A percentile compares a stretch with the other conserved stretches of the same genome.
Evolutionary conservation across 192 early-diverging fungal species (phyloP).

Genomic region (Linnemannia zychae): DNA sequence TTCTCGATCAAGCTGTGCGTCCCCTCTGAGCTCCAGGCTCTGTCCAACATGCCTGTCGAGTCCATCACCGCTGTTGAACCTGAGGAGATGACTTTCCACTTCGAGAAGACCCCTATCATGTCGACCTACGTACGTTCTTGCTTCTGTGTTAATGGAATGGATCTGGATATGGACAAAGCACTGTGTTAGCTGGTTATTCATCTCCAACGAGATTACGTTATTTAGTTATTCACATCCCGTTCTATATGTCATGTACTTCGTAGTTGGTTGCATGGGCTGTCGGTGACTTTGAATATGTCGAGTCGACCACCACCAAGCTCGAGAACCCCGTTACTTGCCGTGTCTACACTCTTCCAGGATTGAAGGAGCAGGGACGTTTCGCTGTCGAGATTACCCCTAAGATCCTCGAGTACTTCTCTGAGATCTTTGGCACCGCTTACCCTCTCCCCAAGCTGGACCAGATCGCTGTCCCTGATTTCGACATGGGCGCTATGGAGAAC

Average conservation of each 20-base stretch:
- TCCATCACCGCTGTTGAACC: constrained; percentile 69
- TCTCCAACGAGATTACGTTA: neutral
- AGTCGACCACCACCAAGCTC: constrained; percentile 73
- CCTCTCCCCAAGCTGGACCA: constrained; percentile 92
- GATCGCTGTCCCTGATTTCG: constrained; percentile 95
- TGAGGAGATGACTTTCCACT: constrained; percentile 84
- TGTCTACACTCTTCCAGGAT: constrained; percentile 88
- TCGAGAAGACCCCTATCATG: constrained; percentile 93
- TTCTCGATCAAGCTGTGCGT: constrained; percentile 93
- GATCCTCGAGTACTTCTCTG: constrained; percentile 89
- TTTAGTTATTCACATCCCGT: neutral
- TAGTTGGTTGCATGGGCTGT: constrained; percentile 88
- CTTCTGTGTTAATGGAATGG: neutral
- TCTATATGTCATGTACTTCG: neutral
- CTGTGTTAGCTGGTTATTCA: neutral
- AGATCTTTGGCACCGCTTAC: constrained; percentile 90
- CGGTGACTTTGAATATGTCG: constrained; percentile 94
- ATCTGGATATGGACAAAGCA: neutral
- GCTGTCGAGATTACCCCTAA: constrained; percentile 83
- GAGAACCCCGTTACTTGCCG: constrained; percentile 82
- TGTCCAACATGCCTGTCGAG: constrained; percentile 93
- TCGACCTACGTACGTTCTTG: constrained; percentile 83
- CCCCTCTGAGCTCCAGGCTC: constrained; percentile 76
- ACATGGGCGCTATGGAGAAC: constrained; percentile 92
- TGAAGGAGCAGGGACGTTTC: constrained; percentile 85